These are phyloP conservation scores for Alternaria hordeiaustralica DNA, from an alignment of 2,329 filamentous ascomycete genomes.

Conservation along the genomic window DNA sequence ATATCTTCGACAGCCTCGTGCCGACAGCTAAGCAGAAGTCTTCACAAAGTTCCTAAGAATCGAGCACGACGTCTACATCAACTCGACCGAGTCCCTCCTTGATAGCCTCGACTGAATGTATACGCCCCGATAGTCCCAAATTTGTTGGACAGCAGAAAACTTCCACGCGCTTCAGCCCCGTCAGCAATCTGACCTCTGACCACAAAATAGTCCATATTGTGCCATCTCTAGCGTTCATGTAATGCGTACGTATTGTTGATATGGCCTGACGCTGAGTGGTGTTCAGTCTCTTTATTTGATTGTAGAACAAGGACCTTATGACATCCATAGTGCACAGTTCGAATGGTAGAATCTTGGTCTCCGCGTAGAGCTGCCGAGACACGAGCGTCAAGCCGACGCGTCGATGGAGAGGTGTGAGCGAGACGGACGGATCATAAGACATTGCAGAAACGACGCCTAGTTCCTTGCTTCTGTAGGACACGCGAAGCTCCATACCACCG, in stretches of 20 bases:
- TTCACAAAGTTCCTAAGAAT: neutral
- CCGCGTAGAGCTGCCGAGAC: neutral
- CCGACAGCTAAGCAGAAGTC: neutral
- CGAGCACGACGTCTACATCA: neutral
- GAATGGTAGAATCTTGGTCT: neutral
- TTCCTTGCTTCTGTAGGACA: neutral
- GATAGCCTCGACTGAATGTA: neutral
- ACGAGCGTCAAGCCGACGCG: neutral
- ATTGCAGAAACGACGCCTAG: fast-evolving
- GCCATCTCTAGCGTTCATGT: neutral
- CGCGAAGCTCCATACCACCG: neutral
- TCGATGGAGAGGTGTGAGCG: neutral
- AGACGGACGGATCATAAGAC: neutral
- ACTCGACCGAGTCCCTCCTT: neutral
- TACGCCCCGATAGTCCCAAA: too few relatives aligned
- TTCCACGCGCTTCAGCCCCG: neutral
- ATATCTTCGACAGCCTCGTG: neutral
- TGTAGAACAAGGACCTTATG: fast-evolving
- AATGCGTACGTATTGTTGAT: neutral
- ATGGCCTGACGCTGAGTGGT: neutral
- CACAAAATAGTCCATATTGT: neutral
- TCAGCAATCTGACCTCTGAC: neutral
- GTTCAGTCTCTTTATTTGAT: neutral
- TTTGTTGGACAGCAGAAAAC: neutral
- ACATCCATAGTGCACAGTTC: neutral